A percentile compares a stretch with the other conserved stretches of the same genome.
Conservation (phyloP, 2,329 filamentous ascomycete genomes). For the Colletotrichum acutatum region DNA sequence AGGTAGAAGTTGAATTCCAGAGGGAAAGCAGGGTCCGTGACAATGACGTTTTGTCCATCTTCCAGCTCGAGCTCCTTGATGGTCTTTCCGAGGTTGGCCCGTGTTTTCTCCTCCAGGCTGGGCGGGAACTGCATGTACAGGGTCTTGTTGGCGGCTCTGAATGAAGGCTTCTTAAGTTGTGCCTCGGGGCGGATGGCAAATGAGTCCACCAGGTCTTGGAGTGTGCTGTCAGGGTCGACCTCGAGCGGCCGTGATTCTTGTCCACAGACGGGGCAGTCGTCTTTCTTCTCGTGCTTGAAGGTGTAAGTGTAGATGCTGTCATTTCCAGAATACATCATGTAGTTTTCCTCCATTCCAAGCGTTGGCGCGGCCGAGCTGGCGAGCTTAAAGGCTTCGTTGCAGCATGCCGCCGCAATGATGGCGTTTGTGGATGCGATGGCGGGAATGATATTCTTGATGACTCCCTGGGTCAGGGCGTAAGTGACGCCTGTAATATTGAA, state of each 20-base stretch:
- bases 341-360: constrained; percentile 83
- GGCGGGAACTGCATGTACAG: constrained; percentile 90
- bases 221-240: constrained; percentile 76
- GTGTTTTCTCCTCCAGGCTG: constrained; percentile 84
- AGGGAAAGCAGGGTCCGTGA: constrained; percentile 90
- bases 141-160: constrained; percentile 82
- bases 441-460: constrained; percentile 99
- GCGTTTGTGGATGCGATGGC: constrained; percentile 98
- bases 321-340: constrained; percentile 99
- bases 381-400: constrained; percentile 97
- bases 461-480: constrained; percentile 94
- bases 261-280: constrained; percentile 94
- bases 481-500: constrained; percentile 94
- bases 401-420: constrained; percentile 94
- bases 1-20: constrained; percentile 72
- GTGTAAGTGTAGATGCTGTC: constrained; percentile 97
- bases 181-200: constrained; percentile 86
- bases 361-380: constrained; percentile 84
- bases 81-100: constrained; percentile 83
- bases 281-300: constrained; percentile 93
- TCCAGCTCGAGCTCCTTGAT: constrained; percentile 77
- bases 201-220: constrained; percentile 87
- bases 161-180: constrained; percentile 92
- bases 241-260: constrained; percentile 80
- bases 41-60: constrained; percentile 88